Conservation (phyloP, 2,329 filamentous ascomycete species). For the Ascochyta lentis region DNA sequence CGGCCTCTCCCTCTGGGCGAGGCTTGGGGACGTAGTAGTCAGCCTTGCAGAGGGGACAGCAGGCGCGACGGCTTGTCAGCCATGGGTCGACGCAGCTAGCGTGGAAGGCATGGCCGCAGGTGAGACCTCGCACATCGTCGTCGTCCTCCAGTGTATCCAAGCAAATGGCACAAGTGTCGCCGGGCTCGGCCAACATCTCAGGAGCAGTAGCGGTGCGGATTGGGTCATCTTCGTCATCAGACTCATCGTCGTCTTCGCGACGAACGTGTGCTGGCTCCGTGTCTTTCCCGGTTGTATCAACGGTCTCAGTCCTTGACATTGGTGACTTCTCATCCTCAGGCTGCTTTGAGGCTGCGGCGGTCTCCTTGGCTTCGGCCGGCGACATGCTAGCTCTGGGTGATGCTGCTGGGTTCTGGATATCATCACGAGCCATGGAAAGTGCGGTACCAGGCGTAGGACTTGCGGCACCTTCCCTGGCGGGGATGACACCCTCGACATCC, state of each 20-base stretch:
- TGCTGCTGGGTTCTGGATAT: constrained; percentile 44
- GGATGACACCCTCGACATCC: constrained; percentile 61
- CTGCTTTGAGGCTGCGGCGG: constrained; percentile 30
- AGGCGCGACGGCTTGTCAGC: constrained; percentile 91
- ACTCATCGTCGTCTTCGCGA: constrained; percentile 59
- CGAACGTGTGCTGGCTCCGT: constrained; percentile 29
- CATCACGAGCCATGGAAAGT: constrained; percentile 50
- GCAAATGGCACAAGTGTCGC: constrained; percentile 95
- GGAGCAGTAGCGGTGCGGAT: constrained; percentile 83
- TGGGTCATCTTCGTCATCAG: constrained; percentile 77
- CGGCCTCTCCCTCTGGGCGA: constrained; percentile 64
- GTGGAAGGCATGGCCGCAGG: constrained; percentile 98
- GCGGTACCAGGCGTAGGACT: constrained; percentile 45
- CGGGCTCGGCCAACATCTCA: constrained; percentile 79
- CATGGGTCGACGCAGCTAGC: constrained; percentile 95
- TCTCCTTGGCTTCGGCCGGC: constrained; percentile 24
- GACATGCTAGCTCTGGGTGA: constrained; percentile 31
- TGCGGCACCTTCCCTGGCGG: constrained; percentile 42
- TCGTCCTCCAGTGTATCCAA: constrained; percentile 93
- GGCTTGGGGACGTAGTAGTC: constrained; percentile 97
- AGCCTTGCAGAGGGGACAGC: constrained; percentile 96
- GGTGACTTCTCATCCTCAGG: constrained; percentile 20
- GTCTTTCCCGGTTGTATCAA: constrained; percentile 31
- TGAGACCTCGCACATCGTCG: constrained; percentile 91
- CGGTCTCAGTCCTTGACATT: constrained; percentile 31